A percentile compares a stretch with the other conserved stretches of the same genome.
Evolutionary conservation across 75 land plant genomes (phyloP).

Genomic region (Selaginella moellendorffii): DNA sequence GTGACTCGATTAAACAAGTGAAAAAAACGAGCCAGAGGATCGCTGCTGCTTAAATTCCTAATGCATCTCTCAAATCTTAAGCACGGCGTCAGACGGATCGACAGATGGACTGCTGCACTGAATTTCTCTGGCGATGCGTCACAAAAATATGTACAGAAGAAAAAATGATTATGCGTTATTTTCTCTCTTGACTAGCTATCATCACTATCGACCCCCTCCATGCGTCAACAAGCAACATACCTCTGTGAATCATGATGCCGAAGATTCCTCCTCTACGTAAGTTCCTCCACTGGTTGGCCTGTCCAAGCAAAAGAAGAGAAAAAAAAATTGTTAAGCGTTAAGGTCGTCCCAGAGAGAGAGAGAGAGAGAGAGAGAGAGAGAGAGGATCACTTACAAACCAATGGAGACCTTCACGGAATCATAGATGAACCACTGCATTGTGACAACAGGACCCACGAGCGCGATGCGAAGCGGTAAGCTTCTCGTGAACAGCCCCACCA

Average conservation of each 20-base stretch:
- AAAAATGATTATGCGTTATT: too few relatives aligned
- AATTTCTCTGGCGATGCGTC: too few relatives aligned
- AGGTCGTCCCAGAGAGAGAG: not conserved
- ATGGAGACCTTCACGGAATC: constrained; percentile 62
- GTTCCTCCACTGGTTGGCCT: constrained; percentile 76
- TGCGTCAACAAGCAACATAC: not conserved
- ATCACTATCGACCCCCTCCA: not conserved
- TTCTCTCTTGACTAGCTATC: not conserved
- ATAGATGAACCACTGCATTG: constrained; percentile 85
- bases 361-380: not conserved
- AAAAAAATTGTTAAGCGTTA: not conserved
- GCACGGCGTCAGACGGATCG: too few relatives aligned
- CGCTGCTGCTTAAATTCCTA: too few relatives aligned
- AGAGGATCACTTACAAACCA: constrained; percentile 71
- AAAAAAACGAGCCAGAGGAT: too few relatives aligned
- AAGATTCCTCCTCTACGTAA: constrained; percentile 2
- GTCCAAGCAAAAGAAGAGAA: not conserved
- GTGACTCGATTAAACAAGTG: too few relatives aligned
- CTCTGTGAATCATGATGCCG: not conserved
- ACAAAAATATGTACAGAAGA: too few relatives aligned
- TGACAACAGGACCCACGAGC: constrained; percentile 74
- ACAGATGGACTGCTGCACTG: too few relatives aligned
- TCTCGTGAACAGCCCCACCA: constrained; percentile 61
- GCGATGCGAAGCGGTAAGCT: constrained; percentile 75
- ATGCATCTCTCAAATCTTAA: too few relatives aligned